Conservation (phyloP, 2,329 filamentous ascomycete species). For the Colletotrichum sp. region DNA sequence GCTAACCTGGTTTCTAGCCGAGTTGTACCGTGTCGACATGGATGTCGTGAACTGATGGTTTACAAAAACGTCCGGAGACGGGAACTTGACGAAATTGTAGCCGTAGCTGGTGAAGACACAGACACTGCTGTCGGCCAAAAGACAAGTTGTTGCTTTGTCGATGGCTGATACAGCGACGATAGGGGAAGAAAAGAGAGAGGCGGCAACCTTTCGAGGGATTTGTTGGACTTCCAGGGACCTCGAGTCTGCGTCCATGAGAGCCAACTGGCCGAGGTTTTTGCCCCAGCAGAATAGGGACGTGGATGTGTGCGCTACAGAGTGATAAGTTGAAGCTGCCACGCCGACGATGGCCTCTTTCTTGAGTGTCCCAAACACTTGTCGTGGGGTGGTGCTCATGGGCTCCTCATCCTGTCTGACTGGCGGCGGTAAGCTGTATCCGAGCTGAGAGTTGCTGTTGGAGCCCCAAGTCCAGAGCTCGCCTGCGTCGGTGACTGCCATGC, state of each 20-base stretch:
- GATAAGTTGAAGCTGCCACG: conserved; percentile 85
- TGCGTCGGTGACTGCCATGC: conserved; percentile 80
- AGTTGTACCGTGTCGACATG: conserved; percentile 68
- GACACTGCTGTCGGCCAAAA: conserved; percentile 87
- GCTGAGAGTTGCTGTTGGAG: conserved; percentile 81
- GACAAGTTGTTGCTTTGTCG: conserved; percentile 84
- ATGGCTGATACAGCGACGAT: conserved; percentile 87
- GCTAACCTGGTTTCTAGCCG: conserved; percentile 69
- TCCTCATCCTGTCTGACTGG: conserved; percentile 77
- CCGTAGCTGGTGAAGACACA: conserved; percentile 96
- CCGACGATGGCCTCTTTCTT: conserved; percentile 86
- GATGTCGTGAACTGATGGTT: conserved; percentile 74
- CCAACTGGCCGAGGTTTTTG: conserved; percentile 92
- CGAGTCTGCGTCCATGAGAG: conserved; percentile 93
- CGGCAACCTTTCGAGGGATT: conserved; percentile 84
- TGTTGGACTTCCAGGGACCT: conserved; percentile 85
- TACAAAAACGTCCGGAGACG: conserved; percentile 71
- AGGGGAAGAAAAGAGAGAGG: conserved; percentile 74
- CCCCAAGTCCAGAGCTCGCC: conserved; percentile 98
- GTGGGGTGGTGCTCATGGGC: conserved; percentile 79
- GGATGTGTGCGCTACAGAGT: conserved; percentile 87
- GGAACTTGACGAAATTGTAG: conserved; percentile 89
- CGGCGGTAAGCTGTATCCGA: conserved; percentile 80
- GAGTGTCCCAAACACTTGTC: conserved; percentile 89
- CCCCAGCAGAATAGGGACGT: conserved; percentile 91